Evolutionary conservation across 345 rosid genomes (phyloP).

Genomic region (Heritiera fomes): DNA sequence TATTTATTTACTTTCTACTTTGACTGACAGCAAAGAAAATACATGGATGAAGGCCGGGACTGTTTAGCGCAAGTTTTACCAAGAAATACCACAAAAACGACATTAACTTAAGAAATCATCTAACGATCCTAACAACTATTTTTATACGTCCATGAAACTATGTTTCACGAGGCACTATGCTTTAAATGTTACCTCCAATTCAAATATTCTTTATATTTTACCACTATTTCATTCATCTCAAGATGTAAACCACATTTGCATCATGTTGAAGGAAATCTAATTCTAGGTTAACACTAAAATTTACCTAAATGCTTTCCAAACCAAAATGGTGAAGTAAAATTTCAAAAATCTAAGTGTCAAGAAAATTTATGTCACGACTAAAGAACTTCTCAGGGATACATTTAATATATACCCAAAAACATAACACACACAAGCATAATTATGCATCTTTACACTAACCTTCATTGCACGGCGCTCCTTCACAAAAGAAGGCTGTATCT

Average conservation of each 20-base stretch:
- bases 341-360: not conserved
- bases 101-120: not conserved
- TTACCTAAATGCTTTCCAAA: not conserved
- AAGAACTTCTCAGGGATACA: not conserved
- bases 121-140: not conserved
- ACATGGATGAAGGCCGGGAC: not conserved
- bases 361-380: not conserved
- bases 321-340: not conserved
- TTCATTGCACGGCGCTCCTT: slow-evolving; percentile 99
- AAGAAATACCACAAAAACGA: not conserved
- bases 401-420: not conserved
- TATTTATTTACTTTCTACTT: not conserved
- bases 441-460: slow-evolving; percentile 41
- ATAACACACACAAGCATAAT: not conserved
- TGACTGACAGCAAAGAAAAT: not conserved
- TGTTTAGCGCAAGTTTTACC: not conserved
- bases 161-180: not conserved
- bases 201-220: not conserved
- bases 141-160: not conserved
- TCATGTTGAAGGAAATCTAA: not conserved
- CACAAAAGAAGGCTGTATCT: slow-evolving; percentile 96
- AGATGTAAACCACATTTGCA: not conserved
- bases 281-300: not conserved
- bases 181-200: not conserved
- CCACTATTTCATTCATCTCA: not conserved